Conservation (phyloP, 1,139 yeast genomes). For the Spathaspora sp. region DNA sequence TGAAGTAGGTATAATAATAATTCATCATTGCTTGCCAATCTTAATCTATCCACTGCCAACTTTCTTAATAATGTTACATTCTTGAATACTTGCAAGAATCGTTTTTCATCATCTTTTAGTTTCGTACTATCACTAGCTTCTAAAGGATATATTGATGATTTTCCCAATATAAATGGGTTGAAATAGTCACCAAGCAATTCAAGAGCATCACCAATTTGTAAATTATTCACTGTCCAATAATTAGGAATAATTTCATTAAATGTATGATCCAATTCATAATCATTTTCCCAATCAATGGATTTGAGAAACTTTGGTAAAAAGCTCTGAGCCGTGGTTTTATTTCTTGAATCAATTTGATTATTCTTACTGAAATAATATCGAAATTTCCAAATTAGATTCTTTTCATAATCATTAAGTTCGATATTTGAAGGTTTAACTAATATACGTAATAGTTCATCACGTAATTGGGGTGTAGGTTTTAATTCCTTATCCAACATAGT, state of each 20-base stretch:
- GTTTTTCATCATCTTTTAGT: conserved; percentile 28
- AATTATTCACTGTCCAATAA: conserved; percentile 58
- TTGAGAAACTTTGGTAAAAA: conserved; percentile 84
- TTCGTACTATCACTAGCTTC: conserved; percentile 8
- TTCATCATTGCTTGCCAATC: conserved; percentile 77
- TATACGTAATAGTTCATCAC: conserved; percentile 71
- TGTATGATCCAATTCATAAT: conserved; percentile 75
- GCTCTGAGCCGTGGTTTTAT: conserved; percentile 28
- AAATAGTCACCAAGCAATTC: conserved; percentile 80
- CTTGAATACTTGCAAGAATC: conserved; percentile 31
- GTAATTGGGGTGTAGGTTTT: conserved; percentile 81
- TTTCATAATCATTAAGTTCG: conserved; percentile 77
- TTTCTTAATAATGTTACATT: conserved; percentile 56
- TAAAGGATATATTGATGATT: conserved; percentile 12
- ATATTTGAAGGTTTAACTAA: conserved; percentile 81
- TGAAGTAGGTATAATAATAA: conserved; percentile 80
- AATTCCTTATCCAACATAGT: conserved; percentile 78
- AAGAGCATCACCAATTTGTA: conserved; percentile 89
- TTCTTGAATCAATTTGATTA: conserved; percentile 20
- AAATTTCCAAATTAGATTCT: conserved; percentile 88
- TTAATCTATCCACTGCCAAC: conserved; percentile 84
- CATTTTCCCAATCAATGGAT: conserved; percentile 87
- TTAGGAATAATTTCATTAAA: conserved; percentile 52
- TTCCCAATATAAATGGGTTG: conserved; percentile 38
- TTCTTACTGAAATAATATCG: conserved; percentile 81